These are phyloP conservation scores for Ophiostoma sp. DNA, from an alignment of 2,329 filamentous ascomycete genomes.

Conservation along the genomic window DNA sequence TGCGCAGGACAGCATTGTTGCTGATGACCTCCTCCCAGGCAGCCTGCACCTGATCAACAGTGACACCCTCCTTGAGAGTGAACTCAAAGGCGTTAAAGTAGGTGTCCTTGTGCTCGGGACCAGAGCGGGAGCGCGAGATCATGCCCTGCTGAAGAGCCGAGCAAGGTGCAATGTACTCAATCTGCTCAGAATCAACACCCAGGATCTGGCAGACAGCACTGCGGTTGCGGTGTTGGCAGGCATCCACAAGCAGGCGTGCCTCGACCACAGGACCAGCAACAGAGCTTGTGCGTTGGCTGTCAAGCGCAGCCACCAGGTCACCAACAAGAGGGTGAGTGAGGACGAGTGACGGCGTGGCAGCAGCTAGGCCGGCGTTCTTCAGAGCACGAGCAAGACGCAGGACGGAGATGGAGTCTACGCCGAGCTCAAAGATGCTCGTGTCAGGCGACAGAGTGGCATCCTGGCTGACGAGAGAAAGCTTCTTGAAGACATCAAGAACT, in stretches of 20 bases:
- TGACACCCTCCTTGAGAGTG: conserved; percentile 44
- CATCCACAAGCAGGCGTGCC: conserved; percentile 56
- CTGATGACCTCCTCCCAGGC: conserved; percentile 55
- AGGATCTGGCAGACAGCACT: conserved; percentile 50
- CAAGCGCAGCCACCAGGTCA: conserved; percentile 42
- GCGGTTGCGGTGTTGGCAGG: conserved; percentile 58
- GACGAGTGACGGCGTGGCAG: conserved; percentile 61
- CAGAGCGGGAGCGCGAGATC: conserved; percentile 60
- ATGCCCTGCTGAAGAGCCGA: conserved; percentile 84
- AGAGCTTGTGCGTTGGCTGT: conserved; percentile 20
- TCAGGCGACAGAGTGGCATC: conserved; percentile 43
- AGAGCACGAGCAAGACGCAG: conserved; percentile 63
- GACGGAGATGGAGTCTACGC: conserved; percentile 81
- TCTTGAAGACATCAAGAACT: conserved; percentile 41
- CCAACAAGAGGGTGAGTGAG: conserved; percentile 55
- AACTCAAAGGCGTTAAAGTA: conserved; percentile 78
- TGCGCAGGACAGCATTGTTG: conserved; percentile 61
- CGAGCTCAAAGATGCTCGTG: conserved; percentile 76
- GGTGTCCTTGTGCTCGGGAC: conserved; percentile 43
- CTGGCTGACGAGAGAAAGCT: conserved; percentile 45
- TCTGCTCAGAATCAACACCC: conserved; percentile 43
- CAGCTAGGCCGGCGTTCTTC: conserved; percentile 58
- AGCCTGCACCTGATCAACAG: conserved; percentile 41
- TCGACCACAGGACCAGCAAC: conserved; percentile 37
- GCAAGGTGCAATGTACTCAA: conserved; percentile 75